phyloP scores from a whole-genome alignment of 768 basidiomycete species.

The Phylloporus arenicola region DNA sequence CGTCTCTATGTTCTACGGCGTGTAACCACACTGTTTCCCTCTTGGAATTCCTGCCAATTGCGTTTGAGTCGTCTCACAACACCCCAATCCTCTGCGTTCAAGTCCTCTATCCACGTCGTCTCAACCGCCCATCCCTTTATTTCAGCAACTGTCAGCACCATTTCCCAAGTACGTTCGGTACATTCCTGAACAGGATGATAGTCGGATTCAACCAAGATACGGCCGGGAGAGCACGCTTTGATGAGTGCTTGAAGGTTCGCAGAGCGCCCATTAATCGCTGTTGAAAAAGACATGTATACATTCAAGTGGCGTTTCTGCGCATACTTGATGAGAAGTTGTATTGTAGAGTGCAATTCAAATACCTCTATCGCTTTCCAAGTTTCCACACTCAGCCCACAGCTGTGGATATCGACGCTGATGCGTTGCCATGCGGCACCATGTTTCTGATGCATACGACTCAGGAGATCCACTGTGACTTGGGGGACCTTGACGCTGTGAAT shows the following conservation, averaged over 20 bases:
- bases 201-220: slow-evolving; percentile 86
- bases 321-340: slow-evolving; percentile 7
- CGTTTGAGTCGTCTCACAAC: slow-evolving; percentile 58
- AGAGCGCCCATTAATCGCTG: slow-evolving; percentile 74
- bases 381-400: slow-evolving; percentile 78
- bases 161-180: slow-evolving; percentile 67
- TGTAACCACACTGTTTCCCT: slow-evolving; percentile 28
- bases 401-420: slow-evolving; percentile 87
- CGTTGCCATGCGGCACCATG: slow-evolving; percentile 52
- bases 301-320: slow-evolving; percentile 65
- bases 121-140: slow-evolving; percentile 78
- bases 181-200: slow-evolving; percentile 60
- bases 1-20: background rate
- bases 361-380: slow-evolving; percentile 75
- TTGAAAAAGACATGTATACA: slow-evolving; percentile 83
- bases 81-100: slow-evolving; percentile 45
- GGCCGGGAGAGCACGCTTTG: slow-evolving; percentile 50
- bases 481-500: slow-evolving; percentile 83
- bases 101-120: slow-evolving; percentile 43
- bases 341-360: slow-evolving; percentile 8
- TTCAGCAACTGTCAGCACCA: slow-evolving; percentile 64
- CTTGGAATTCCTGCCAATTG: slow-evolving; percentile 65
- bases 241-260: slow-evolving; percentile 61
- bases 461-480: slow-evolving; percentile 59
- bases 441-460: slow-evolving; percentile 53